Evolutionary conservation across 805 yeast species (phyloP).

Genomic region (Zygotorulaspora florentina): DNA sequence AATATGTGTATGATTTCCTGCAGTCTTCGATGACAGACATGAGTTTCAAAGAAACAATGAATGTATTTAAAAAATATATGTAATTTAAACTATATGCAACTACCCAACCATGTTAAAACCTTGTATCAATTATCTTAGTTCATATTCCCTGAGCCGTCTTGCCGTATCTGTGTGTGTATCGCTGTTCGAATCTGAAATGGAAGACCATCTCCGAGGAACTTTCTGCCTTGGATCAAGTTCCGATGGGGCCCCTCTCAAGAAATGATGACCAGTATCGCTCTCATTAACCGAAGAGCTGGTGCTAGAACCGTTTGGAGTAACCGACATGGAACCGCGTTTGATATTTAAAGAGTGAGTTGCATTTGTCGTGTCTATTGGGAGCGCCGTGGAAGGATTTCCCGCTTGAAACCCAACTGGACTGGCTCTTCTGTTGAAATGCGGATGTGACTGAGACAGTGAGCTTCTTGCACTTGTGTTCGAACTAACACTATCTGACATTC

Average conservation of each 20-base stretch:
- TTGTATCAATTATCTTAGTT: neutral
- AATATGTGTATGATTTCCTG: no score
- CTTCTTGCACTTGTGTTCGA: constrained; percentile 4
- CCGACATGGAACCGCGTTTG: constrained; percentile 9
- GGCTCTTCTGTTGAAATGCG: constrained; percentile 9
- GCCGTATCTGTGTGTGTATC: neutral
- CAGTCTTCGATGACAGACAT: no score
- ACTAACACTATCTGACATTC: constrained; percentile 1
- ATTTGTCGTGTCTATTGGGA: constrained; percentile 8
- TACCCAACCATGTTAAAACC: neutral
- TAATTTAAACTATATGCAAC: no score
- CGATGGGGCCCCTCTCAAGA: constrained; percentile 1
- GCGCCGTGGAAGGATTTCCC: constrained; percentile 1
- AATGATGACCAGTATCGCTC: constrained; percentile 1
- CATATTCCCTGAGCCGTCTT: neutral
- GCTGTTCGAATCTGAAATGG: neutral
- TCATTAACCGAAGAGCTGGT: constrained; percentile 5
- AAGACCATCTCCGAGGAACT: constrained; percentile 15
- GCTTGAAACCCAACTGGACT: constrained; percentile 3
- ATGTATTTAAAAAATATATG: no score
- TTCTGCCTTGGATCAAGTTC: constrained; percentile 12
- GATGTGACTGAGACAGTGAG: constrained; percentile 7
- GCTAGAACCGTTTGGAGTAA: constrained; percentile 4
- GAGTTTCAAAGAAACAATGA: no score
- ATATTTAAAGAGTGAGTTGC: constrained; percentile 9